Evolutionary conservation across 805 yeast genomes (phyloP), one percentile per base, ranked within the genome.

Genomic region (Barnettozyma pratensis): DNA sequence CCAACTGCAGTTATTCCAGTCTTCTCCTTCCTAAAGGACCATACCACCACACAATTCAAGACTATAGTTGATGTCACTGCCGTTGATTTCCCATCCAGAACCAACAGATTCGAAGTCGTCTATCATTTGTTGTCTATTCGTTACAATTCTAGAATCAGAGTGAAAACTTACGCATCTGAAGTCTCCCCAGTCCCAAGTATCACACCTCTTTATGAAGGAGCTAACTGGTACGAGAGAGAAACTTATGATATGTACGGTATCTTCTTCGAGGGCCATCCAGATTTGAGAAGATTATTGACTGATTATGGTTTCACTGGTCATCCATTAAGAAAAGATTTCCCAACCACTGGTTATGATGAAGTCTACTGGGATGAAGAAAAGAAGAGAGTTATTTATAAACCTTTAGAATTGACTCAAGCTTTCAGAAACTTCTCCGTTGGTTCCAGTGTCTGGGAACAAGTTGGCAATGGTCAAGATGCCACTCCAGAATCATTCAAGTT

Each of bases 281-380:
- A 87, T 68, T 74, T 87, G 63, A 81, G 96, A 71, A 77, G 96
- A 71, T 87, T 87, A 67, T 78, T 87, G 81, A 87, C 96, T 48
- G 96, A 87, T 69, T 87, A 87, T 67, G 96, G 96, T 26, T 87
- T 88, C 60, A 95, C 87, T 69, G 96, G 96, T 46, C 94, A 87
- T 65, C 96, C 96, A 11, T 76, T 87, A 64, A 80, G 96, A 69
- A 88, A 88, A 68, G 96, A 88, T 69, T 88, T 88, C 85, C 96
- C 96, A 58, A 83, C 92, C 39, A 85, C 94, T 38, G 96, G 96
- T 48, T 88, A 87, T 71, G 87, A 94, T 42, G 96, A 88, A 72
- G 88, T 87, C 38, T 79, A 91, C 64, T 88, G 87, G 70, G 96
- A 88, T 68, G 89, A 87, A 66, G 96, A 88, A 69, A 88, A 88